Conservation (phyloP, 2,329 filamentous ascomycete species). For the Cytospora paraplurivora region DNA sequence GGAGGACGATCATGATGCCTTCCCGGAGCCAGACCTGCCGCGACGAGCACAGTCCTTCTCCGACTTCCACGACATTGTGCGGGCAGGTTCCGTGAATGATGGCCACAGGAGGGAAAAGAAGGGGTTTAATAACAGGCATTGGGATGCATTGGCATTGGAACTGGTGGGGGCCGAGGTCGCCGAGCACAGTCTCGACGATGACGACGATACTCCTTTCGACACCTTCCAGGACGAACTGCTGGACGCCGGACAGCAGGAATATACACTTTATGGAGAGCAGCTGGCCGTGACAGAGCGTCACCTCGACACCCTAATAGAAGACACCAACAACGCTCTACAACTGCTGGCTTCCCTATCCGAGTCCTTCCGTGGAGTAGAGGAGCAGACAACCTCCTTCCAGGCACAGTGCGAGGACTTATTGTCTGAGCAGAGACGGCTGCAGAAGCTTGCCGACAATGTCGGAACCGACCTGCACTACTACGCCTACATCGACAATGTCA, state of each 20-base stretch:
- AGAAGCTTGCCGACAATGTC: constrained; percentile 79
- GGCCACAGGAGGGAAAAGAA: constrained; percentile 47
- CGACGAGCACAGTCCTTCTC: constrained; percentile 76
- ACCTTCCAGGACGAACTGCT: constrained; percentile 70
- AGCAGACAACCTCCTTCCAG: constrained; percentile 90
- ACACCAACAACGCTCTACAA: constrained; percentile 72
- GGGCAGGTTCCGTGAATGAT: constrained; percentile 54
- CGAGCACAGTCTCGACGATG: constrained; percentile 32
- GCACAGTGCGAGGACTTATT: constrained; percentile 88
- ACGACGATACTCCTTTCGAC: constrained; percentile 45
- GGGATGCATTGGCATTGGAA: constrained; percentile 53
- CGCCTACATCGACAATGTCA: constrained; percentile 87
- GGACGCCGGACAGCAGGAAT: constrained; percentile 81
- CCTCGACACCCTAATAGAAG: constrained; percentile 74
- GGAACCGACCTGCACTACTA: constrained; percentile 94
- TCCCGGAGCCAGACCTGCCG: constrained; percentile 65
- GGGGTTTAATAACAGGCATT: constrained; percentile 47
- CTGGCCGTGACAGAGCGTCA: constrained; percentile 79
- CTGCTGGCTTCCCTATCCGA: constrained; percentile 78
- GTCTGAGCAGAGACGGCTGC: constrained; percentile 76
- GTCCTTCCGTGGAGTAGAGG: constrained; percentile 85
- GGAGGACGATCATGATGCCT: constrained; percentile 58
- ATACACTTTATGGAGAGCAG: constrained; percentile 81
- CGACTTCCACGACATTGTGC: constrained; percentile 69
- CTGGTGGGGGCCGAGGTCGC: not conserved